Evolutionary conservation across 2,329 filamentous ascomycete genomes (phyloP).

Genomic region (Aspergillus unguis): DNA sequence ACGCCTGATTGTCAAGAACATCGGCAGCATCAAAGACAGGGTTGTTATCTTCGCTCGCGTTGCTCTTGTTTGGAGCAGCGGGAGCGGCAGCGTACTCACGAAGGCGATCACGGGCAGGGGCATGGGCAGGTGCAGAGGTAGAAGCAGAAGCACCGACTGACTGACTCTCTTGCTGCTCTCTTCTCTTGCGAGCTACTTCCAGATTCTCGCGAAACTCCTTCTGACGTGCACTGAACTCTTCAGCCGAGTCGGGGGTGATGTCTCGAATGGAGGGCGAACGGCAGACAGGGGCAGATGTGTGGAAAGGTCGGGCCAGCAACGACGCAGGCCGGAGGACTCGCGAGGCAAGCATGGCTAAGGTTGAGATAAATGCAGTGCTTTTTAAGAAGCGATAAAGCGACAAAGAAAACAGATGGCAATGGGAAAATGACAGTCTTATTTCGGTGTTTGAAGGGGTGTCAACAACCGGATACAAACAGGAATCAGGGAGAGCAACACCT

Average conservation of each 20-base stretch:
- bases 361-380: slow-evolving; percentile 7
- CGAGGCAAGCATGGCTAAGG: slow-evolving; percentile 40
- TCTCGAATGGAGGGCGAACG: slow-evolving; percentile 78
- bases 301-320: slow-evolving; percentile 57
- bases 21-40: slow-evolving; percentile 41
- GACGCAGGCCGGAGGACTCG: slow-evolving; percentile 50
- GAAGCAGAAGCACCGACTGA: slow-evolving; percentile 50
- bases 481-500: not conserved
- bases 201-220: slow-evolving; percentile 81
- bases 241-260: slow-evolving; percentile 68
- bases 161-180: slow-evolving; percentile 82
- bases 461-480: not conserved
- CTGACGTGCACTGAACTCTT: slow-evolving; percentile 78
- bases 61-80: slow-evolving; percentile 46
- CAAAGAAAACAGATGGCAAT: slow-evolving; percentile 1
- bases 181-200: slow-evolving; percentile 69
- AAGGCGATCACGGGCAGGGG: slow-evolving; percentile 31
- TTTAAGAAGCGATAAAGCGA: not conserved
- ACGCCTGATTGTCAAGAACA: slow-evolving; percentile 43
- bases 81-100: slow-evolving; percentile 40
- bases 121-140: slow-evolving; percentile 40
- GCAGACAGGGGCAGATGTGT: slow-evolving; percentile 50
- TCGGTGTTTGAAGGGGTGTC: too few relatives aligned
- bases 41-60: slow-evolving; percentile 39
- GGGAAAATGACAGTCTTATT: slow-evolving; percentile 2